Base-by-base conservation (phyloP, 306 rosid genomes). In the Rosa multiflora region DNA sequence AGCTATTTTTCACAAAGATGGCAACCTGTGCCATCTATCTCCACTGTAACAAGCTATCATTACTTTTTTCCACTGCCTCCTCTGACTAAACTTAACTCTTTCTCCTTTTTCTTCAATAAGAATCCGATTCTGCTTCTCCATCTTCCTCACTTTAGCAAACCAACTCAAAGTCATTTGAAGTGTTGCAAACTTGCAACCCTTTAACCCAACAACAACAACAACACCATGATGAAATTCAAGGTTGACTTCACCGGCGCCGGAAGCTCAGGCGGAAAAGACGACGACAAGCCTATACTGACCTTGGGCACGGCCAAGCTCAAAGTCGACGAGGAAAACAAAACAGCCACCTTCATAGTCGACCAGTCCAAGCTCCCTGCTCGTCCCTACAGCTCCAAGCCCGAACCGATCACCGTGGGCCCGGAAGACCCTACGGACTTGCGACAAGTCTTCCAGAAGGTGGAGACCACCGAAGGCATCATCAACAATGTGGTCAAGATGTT, bases 401-500 rank as follows among this genome's bases (percentile, higher is more conserved):
- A 32, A 32, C 37, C 37, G 37, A 32, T 32, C 37, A 32, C 37
- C 37, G 37, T 32, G 37, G 37, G 37, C 37, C 37, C 37, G 3
- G 37, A 32, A 32, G 37, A 32, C 37, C 37, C 37, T 32, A 32
- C 37, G 37, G 37, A 32, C 37, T 32, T 32, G 37, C 37, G 37
- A 32, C 37, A 2, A 32, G 37, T 32, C 37, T 32, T 32, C 37
- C 48, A 44, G 48, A 75, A 88, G 46, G 87, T 89, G 91, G 69
- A 88, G 5, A n/a, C 64, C 46, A 82, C 32, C 44, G 90, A 94
- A 0, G 96, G 96, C 17, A 39, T 94, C 29, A 59, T 84, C 37
- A 90, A 87, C 74, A 86, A 87, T 56, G 94, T 94, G 23, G 88
- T 83, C 15, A 90, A 91, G 90, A 91, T 91, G 96, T 90, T 90